A percentile compares a stretch with the other conserved stretches of the same genome.
These are phyloP conservation scores for Trichoderma aggressivum DNA, from an alignment of 2,329 filamentous ascomycete species.

Conservation along the genomic window DNA sequence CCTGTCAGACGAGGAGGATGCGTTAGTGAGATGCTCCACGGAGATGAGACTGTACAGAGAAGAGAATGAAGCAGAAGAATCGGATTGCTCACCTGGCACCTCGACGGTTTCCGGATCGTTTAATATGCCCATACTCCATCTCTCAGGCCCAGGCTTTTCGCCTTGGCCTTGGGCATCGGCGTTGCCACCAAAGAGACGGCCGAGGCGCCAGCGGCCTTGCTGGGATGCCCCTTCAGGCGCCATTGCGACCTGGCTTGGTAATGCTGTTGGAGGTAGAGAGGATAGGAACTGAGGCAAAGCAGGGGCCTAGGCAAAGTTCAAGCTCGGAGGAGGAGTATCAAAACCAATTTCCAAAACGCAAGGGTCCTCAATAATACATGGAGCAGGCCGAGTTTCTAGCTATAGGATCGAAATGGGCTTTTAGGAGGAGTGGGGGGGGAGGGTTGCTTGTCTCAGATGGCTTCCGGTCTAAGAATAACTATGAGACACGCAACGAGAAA, in stretches of 20 bases:
- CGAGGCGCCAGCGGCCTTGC: constrained; percentile 4
- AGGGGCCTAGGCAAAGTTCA: not conserved
- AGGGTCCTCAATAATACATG: not conserved
- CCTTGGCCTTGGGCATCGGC: not conserved
- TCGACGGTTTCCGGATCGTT: constrained; percentile 79
- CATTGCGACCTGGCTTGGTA: not conserved
- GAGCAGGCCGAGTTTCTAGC: not conserved
- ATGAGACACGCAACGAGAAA: not conserved
- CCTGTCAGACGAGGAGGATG: constrained; percentile 36
- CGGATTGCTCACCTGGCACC: constrained; percentile 65
- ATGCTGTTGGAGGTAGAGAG: not conserved
- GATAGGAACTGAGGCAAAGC: not conserved
- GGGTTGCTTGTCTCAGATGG: not conserved
- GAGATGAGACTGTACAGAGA: not conserved
- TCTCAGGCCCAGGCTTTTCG: constrained; percentile 28
- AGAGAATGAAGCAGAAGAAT: not conserved
- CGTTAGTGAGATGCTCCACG: not conserved
- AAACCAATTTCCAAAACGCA: not conserved
- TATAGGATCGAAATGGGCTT: not conserved
- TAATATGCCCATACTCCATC: constrained; percentile 73
- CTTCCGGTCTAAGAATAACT: not conserved
- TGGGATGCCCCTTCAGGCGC: not conserved
- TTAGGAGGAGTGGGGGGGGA: not conserved
- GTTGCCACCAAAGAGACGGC: not conserved
- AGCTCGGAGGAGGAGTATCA: not conserved